Conservation (phyloP, 2,329 filamentous ascomycete genomes). For the Pseudogymnoascus sp. region DNA sequence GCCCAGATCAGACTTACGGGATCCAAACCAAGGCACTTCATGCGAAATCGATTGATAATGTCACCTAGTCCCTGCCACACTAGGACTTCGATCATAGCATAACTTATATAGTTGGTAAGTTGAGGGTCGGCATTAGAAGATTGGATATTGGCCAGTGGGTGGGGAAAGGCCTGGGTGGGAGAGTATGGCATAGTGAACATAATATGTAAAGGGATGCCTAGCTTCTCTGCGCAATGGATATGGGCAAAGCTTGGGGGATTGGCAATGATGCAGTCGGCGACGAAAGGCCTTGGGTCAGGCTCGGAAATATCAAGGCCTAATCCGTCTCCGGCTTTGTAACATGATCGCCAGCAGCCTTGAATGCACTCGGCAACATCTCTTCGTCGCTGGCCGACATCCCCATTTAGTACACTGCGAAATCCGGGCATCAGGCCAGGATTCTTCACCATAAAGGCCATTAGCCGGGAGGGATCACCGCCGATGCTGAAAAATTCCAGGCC, state of each 20-base stretch:
- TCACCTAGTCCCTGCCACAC: conserved; percentile 77
- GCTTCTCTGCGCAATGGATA: conserved; percentile 66
- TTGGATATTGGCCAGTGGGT: conserved; percentile 62
- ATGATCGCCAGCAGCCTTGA: conserved; percentile 77
- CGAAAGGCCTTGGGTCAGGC: conserved; percentile 50
- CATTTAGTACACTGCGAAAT: conserved; percentile 65
- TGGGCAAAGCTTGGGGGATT: conserved; percentile 74
- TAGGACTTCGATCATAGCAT: conserved; percentile 63
- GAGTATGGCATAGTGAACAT: conserved; percentile 90
- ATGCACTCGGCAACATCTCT: conserved; percentile 71
- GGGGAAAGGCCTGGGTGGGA: conserved; percentile 62
- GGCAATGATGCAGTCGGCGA: conserved; percentile 75
- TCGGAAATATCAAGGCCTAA: conserved; percentile 26
- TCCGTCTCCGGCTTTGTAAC: conserved; percentile 71
- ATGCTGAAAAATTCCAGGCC: conserved; percentile 70
- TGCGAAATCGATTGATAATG: conserved; percentile 80
- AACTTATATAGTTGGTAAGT: conserved; percentile 62
- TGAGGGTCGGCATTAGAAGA: conserved; percentile 56
- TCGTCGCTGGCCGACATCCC: conserved; percentile 67
- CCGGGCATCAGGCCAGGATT: conserved; percentile 80
- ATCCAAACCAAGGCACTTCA: conserved; percentile 66
- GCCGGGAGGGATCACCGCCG: conserved; percentile 63
- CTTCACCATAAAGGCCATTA: conserved; percentile 90
- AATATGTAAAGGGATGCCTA: conserved; percentile 69
- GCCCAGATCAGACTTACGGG: conserved; percentile 75